Evolutionary conservation across 192 early-diverging fungal species (phyloP).

Genomic region (Chytriomyces confervae): DNA sequence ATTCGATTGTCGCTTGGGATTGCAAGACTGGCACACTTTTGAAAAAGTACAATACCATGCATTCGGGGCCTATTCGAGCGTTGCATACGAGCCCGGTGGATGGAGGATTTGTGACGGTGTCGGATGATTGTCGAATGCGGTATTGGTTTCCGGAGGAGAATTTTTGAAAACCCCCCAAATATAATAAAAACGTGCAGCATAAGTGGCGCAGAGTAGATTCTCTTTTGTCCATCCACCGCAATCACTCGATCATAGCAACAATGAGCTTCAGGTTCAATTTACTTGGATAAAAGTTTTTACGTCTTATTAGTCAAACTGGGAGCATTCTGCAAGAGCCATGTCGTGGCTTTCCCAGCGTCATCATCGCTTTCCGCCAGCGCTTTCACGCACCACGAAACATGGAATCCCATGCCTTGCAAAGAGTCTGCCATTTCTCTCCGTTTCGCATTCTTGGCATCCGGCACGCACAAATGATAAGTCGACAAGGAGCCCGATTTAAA

Average conservation of each 20-base stretch:
- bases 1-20: conserved; percentile 75
- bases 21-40: conserved; percentile 66
- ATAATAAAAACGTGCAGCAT: no score
- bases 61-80: conserved; percentile 60
- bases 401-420: conserved; percentile 40
- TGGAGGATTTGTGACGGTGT: conserved; percentile 54
- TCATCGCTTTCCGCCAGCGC: conserved; percentile 62
- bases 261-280: no score
- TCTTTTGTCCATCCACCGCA: no score
- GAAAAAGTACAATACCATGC: conserved; percentile 54
- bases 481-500: conserved; percentile 11
- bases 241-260: no score
- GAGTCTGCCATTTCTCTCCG: conserved; percentile 30
- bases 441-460: conserved; percentile 57
- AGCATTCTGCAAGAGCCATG: conserved; percentile 70
- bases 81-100: conserved; percentile 68
- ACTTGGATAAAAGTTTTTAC: not conserved
- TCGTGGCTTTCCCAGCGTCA: conserved; percentile 54
- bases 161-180: not conserved
- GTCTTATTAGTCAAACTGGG: conserved; percentile 38
- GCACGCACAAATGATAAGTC: conserved; percentile 66
- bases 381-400: conserved; percentile 72
- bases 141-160: conserved; percentile 31
- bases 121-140: conserved; percentile 26
- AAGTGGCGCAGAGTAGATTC: no score